Conservation (phyloP, 768 basidiomycete species). For the Hygrophoropsis aurantiaca region DNA sequence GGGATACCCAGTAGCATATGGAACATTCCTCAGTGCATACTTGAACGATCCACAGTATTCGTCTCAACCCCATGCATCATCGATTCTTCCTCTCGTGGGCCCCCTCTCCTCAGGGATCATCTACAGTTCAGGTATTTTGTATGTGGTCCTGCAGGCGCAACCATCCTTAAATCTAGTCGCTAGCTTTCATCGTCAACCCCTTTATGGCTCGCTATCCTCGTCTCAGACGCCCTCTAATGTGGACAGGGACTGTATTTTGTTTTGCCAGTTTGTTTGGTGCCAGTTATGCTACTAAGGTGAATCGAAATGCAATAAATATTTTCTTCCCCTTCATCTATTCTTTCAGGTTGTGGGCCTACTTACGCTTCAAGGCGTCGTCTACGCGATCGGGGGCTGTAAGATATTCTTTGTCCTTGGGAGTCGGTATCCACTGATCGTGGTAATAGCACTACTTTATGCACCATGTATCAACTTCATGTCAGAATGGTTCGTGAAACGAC, state of each 20-base stretch:
- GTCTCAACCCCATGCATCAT: constrained; percentile 13
- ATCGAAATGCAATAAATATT: background rate
- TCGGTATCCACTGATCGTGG: background rate
- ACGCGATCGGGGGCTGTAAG: constrained; percentile 29
- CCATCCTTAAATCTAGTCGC: background rate
- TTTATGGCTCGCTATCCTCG: constrained; percentile 23
- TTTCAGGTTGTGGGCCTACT: constrained; percentile 23
- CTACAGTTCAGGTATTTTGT: constrained; percentile 8
- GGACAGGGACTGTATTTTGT: constrained; percentile 22
- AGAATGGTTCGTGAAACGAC: constrained; percentile 32
- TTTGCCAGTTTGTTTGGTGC: constrained; percentile 23
- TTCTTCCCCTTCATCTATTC: background rate
- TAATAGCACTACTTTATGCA: constrained; percentile 23
- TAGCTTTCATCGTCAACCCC: constrained; percentile 15
- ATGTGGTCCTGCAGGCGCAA: background rate
- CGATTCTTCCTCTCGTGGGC: constrained; percentile 22
- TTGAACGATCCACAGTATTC: constrained; percentile 18
- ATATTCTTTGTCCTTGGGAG: constrained; percentile 3
- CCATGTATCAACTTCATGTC: constrained; percentile 28
- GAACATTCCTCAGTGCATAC: constrained; percentile 27
- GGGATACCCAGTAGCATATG: constrained; percentile 26
- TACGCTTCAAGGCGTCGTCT: constrained; percentile 28
- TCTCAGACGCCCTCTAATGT: constrained; percentile 15
- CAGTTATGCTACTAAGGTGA: constrained; percentile 21
- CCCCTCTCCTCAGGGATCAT: constrained; percentile 20